Evolutionary conservation across 108 stramenopile genomes (phyloP).

Genomic region (Schizochytrium sp.): DNA sequence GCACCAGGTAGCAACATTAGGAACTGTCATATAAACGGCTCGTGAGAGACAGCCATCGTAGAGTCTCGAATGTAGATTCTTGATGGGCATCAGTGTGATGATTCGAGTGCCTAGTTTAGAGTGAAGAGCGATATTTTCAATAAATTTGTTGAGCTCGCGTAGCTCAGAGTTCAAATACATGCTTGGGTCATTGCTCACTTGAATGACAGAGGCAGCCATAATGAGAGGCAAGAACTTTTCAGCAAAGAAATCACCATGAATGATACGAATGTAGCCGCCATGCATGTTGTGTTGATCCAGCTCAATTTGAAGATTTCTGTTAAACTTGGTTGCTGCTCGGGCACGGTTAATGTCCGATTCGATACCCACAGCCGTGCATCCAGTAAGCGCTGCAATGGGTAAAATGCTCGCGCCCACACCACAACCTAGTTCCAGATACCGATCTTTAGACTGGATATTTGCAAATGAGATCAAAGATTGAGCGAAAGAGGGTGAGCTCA

Average conservation of each 20-base stretch:
- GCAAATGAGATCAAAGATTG: neutral
- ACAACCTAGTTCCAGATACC: neutral
- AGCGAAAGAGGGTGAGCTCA: neutral
- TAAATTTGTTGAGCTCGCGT: neutral
- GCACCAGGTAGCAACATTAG: neutral
- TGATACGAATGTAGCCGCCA: neutral
- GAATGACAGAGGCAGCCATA: neutral
- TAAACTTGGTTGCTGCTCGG: neutral
- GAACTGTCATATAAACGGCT: neutral
- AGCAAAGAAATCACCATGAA: neutral
- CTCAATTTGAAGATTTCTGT: neutral
- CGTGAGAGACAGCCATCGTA: neutral
- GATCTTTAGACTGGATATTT: neutral
- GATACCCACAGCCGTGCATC: neutral
- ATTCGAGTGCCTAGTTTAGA: neutral
- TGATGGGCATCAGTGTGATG: slow-evolving; percentile 34
- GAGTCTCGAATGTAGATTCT: neutral
- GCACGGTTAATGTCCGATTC: neutral
- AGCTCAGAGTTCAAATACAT: neutral
- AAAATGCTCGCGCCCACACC: neutral
- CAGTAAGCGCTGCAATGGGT: neutral
- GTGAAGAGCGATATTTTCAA: neutral
- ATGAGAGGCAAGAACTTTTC: neutral
- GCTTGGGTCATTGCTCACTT: neutral
- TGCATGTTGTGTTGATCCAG: neutral